These are phyloP conservation scores for Colletotrichum sp. DNA, from an alignment of 2,329 filamentous ascomycete species.

Conservation along the genomic window DNA sequence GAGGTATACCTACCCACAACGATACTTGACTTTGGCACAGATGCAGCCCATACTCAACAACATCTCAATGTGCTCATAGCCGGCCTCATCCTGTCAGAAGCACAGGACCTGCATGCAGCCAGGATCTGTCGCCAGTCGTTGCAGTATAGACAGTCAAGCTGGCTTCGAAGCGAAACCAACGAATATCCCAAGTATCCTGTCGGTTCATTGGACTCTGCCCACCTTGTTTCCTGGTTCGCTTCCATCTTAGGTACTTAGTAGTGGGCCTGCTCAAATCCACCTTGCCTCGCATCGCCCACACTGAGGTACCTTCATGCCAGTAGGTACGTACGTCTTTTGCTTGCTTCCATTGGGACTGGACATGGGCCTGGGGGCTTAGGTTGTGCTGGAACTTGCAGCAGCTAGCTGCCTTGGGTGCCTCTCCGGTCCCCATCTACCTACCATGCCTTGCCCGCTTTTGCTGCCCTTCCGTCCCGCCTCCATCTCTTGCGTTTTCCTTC, in stretches of 20 bases:
- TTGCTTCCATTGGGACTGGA: not conserved
- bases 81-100: not conserved
- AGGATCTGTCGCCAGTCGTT: not conserved
- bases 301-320: slow-evolving; percentile 1
- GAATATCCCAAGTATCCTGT: not conserved
- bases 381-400: not conserved
- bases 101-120: not conserved
- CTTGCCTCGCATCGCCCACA: not conserved
- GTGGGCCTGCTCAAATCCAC: slow-evolving; percentile 1
- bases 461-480: slow-evolving; percentile 10
- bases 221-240: slow-evolving; percentile 2
- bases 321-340: not conserved
- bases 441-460: slow-evolving; percentile 12
- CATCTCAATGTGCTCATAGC: not conserved
- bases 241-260: not conserved
- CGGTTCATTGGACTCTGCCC: not conserved
- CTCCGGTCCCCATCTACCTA: not conserved
- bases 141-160: not conserved
- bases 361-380: not conserved
- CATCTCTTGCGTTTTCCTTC: not conserved
- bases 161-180: not conserved
- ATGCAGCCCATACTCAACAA: not conserved
- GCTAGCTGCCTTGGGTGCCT: not conserved
- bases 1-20: not conserved
- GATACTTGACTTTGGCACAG: not conserved